Evolutionary conservation across 176 grass and related monocot species (phyloP).

Genomic region (Musa beccarii): DNA sequence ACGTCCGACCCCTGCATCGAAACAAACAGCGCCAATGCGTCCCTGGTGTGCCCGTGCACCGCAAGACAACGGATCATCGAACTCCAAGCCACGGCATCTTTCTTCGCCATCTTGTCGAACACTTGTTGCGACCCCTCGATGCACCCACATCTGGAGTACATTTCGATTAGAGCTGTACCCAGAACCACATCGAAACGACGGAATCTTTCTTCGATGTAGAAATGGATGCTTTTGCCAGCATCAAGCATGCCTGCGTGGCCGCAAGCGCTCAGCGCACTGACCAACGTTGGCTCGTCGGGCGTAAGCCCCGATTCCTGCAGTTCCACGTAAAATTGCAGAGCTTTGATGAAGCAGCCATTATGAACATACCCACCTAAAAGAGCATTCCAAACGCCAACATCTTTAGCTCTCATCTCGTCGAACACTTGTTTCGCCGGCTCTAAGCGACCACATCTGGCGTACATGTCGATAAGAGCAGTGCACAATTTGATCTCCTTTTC

Average conservation of each 20-base stretch:
- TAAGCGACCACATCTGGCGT: background rate
- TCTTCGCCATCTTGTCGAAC: slow-evolving; percentile 14
- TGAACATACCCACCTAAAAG: slow-evolving; percentile 14
- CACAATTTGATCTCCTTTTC: background rate
- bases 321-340: background rate
- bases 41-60: background rate
- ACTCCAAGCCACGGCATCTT: slow-evolving; percentile 13
- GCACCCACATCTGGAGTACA: slow-evolving; percentile 19
- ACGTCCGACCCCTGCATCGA: slow-evolving; percentile 2
- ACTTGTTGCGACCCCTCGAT: background rate
- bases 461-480: slow-evolving; percentile 17
- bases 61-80: slow-evolving; percentile 12
- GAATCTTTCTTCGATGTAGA: background rate
- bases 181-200: background rate
- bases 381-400: slow-evolving; percentile 18
- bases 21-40: background rate
- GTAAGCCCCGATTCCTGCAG: background rate
- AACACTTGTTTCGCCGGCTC: slow-evolving; percentile 2
- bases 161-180: slow-evolving; percentile 13
- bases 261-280: slow-evolving; percentile 7
- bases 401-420: slow-evolving; percentile 5
- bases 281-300: slow-evolving; percentile 5
- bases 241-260: slow-evolving; percentile 4
- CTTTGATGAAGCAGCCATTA: slow-evolving; percentile 8
- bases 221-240: slow-evolving; percentile 6